Base-by-base conservation (phyloP, 306 rosid genomes). In the Delonix regia region DNA sequence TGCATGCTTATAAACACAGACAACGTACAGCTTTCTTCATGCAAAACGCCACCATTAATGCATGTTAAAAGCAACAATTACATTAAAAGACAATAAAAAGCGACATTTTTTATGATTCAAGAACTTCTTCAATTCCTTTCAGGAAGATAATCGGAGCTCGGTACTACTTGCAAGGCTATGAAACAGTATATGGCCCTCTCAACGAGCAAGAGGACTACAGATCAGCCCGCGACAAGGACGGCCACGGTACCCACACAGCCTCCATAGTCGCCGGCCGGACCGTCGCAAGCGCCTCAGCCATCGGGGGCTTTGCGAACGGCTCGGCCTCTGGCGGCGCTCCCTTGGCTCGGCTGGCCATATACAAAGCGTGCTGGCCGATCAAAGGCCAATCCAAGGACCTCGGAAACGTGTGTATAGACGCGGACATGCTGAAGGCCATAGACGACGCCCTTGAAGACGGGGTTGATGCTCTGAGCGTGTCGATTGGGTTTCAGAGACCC, bases 311-410 rank as follows among this genome's bases (percentile, higher is more conserved):
- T 16, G 99, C 97, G 1, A 47, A 22, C 0, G 99, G 99, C 75
- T 86, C 86, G 0, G 98, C 98, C 79, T 78, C 91, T 0, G 99
- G 99, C 0, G 99, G 99, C 0, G 94, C 97, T 15, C 93, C 99
- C 0, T 16, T 88, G 71, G 98, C 87, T 1, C 86, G 86, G 14
- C 81, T 95, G 5, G 98, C 99, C 22, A 85, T 95, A 30, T 95
- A 95, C 87, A 95, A 95, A 84, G 98, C 89, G n/a, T 95, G 99
- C 71, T 95, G 99, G 99, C 84, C 99, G 4, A 34, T 85, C 3
- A 93, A 94, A 5, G 91, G 93, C 6, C 34, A 81, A 3, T 80
- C 90, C 9, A 95, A 95, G 72, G 56, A 41, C 0, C 38, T 67
- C 0, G 99, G 99, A 3, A 95, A 95, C 77, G 42, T 84, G 1